Evolutionary conservation across 228 moss, liverwort and hornwort species (phyloP).

Genomic region (Sphagnum magellanicum): DNA sequence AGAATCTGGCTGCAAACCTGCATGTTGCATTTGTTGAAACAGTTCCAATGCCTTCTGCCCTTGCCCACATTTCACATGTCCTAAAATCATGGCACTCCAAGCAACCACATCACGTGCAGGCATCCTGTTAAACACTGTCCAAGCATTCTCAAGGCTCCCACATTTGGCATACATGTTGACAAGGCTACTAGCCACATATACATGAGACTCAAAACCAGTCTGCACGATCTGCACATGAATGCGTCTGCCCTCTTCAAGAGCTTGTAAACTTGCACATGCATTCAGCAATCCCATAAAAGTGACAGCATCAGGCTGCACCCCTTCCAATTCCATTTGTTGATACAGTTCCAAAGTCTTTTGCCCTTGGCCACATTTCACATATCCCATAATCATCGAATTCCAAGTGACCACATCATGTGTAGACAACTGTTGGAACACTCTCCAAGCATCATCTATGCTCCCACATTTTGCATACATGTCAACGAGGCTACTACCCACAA

Average conservation of each 20-base stretch:
- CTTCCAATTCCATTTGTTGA: conserved; percentile 24
- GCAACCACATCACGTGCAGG: not conserved
- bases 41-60: conserved; percentile 1
- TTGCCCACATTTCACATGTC: not conserved
- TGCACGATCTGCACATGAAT: not conserved
- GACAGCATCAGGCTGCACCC: conserved; percentile 3
- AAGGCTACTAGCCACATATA: not conserved
- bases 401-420: conserved; percentile 7
- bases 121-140: conserved; percentile 3
- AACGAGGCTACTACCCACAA: conserved; percentile 38
- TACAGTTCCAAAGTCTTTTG: conserved; percentile 15
- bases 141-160: conserved; percentile 4
- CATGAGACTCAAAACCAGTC: not conserved
- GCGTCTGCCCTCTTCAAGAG: not conserved
- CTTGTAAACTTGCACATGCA: not conserved
- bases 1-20: no score
- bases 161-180: conserved; percentile 6
- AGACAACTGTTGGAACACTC: conserved; percentile 1
- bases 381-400: conserved; percentile 4
- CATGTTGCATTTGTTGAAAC: no score
- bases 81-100: conserved; percentile 5
- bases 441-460: conserved; percentile 20
- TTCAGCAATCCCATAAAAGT: not conserved
- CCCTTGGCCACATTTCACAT: not conserved
- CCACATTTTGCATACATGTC: conserved; percentile 57